Evolutionary conservation across 1,139 yeast species (phyloP), one percentile per base, ranked within the genome.

Genomic region (Arxiozyma slooffiae): DNA sequence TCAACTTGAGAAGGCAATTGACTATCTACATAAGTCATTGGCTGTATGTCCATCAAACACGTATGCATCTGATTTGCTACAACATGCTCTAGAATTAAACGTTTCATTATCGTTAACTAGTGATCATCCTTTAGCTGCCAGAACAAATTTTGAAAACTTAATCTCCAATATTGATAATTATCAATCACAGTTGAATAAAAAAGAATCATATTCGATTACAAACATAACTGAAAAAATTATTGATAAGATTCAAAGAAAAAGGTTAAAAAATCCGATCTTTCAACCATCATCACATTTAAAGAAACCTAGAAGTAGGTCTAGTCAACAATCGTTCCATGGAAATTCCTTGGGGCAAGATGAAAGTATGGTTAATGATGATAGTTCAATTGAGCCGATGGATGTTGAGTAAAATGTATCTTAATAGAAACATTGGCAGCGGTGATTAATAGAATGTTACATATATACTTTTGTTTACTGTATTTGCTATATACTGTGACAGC

Each of bases 31-130:
- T 64, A 82, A 79, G 58, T 94, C 97, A 0, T 72, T 94, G 47
- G 86, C 95, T 0, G 71, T 90, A 6, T 69, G 80, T 9, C 94
- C 96, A 0, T 77, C 81, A 39, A 96, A 92, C 62, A 85, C 94
- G 0, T 83, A 90, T 23, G 95, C 97, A 0, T 74, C 80, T 5
- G 97, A 92, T 61, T 68, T 92, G 48, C 72, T 92, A 52, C 80
- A 79, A 55, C 77, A 95, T 55, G 97, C 97, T 0, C 71, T 90
- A 47, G 94, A 85, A 52, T 77, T 80, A 47, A 85, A 85, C 61
- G 69, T 76, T 38, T 55, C 59, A 17, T 51, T 55, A 38, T 47
- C 60, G 6, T 40, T 59, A 26, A 64, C 62, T 49, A 52, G 57
- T 2, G 59, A 57, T 30, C 69, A 66, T 39, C 74, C 73, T 9